phyloP scores from a whole-genome alignment of 164 flowering plant species.

The Aristolochia californica region DNA sequence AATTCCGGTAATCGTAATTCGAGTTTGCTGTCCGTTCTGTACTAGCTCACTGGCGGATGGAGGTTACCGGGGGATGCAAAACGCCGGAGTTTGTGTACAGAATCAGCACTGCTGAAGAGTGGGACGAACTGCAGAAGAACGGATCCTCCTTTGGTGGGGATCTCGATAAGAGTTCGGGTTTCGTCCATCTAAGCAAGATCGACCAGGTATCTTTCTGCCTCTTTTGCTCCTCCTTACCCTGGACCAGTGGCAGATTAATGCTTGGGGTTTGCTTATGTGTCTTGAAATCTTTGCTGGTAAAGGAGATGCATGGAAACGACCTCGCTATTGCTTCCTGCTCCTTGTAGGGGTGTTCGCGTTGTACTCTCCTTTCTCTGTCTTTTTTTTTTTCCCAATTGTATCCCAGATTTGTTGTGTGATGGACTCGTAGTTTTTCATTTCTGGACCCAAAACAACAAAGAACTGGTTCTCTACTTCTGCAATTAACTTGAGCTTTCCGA shows the following conservation, averaged over 20 bases:
- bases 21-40: too few species aligned
- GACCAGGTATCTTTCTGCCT: conserved; percentile 43
- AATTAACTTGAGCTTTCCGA: too few species aligned
- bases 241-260: too few species aligned
- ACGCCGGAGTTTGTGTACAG: conserved; percentile 50
- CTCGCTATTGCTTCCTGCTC: too few species aligned
- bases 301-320: not conserved
- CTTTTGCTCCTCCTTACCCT: not conserved
- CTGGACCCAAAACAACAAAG: too few species aligned
- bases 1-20: too few species aligned
- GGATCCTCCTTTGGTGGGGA: conserved; percentile 54
- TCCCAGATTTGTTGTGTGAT: too few species aligned
- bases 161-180: conserved; percentile 54
- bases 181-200: conserved; percentile 74
- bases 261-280: not conserved
- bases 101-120: conserved; percentile 62
- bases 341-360: not conserved
- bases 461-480: too few species aligned
- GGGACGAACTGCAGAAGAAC: conserved; percentile 48
- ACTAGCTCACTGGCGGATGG: not conserved
- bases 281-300: not conserved
- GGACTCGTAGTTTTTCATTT: too few species aligned
- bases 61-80: not conserved
- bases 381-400: not conserved
- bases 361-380: not conserved